phyloP scores from a whole-genome alignment of 1,284 basidiomycete genomes.

The Apiotrichum porosum region DNA sequence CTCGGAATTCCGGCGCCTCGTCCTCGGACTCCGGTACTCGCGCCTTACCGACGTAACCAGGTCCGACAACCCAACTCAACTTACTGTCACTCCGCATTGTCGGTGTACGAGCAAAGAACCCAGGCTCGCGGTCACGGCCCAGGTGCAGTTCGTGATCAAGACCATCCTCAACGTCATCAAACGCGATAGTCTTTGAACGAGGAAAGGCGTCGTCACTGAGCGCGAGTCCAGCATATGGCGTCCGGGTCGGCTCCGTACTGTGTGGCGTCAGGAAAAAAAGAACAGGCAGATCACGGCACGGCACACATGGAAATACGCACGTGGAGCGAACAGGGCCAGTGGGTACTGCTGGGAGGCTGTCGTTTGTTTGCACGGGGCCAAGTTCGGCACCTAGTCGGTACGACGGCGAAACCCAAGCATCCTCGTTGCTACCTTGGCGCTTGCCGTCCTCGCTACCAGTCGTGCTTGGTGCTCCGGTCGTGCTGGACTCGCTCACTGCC shows the following conservation, averaged over 20 bases:
- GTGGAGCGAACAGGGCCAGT: neutral
- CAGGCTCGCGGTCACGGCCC: conserved; percentile 11
- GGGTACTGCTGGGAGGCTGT: neutral
- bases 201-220: conserved; percentile 41
- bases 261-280: neutral
- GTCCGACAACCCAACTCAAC: no score
- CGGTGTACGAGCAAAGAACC: conserved; percentile 36
- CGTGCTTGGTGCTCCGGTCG: neutral
- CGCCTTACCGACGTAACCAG: no score
- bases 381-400: neutral
- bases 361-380: no score
- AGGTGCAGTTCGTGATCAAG: conserved; percentile 9
- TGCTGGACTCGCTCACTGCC: neutral
- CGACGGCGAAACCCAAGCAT: neutral
- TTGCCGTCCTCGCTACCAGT: neutral
- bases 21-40: no score
- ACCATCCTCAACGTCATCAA: conserved; percentile 48
- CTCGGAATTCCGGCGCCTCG: no score
- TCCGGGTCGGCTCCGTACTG: conserved; percentile 45
- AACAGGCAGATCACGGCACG: no score
- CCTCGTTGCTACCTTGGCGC: neutral
- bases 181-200: conserved; percentile 58
- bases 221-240: neutral
- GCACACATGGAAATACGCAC: no score
- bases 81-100: conserved; percentile 35